Evolutionary conservation across 257 asterid species (phyloP).

Genomic region (Nicotiana otophora): DNA sequence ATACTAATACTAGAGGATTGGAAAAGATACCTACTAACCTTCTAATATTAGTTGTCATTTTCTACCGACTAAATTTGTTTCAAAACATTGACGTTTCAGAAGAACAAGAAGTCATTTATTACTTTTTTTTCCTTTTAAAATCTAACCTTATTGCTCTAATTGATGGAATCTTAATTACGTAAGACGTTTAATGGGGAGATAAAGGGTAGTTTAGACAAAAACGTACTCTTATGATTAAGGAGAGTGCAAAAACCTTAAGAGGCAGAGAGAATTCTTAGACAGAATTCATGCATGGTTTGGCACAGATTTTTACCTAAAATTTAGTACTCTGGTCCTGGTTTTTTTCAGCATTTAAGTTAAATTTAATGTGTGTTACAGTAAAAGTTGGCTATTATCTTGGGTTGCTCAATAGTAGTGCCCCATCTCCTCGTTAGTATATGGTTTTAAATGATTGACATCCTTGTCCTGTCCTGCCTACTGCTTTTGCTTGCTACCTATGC

Average conservation of each 20-base stretch:
- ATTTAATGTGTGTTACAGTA: slow-evolving; percentile 24
- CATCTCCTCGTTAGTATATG: slow-evolving; percentile 26
- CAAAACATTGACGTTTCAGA: neutral
- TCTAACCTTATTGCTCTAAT: too few relatives aligned
- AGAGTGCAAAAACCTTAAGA: neutral
- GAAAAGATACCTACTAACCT: too few relatives aligned
- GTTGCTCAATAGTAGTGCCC: slow-evolving; percentile 45
- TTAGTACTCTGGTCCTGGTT: neutral
- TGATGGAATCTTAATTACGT: neutral
- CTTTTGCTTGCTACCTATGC: neutral
- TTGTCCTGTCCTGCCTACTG: neutral
- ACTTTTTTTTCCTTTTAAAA: too few relatives aligned
- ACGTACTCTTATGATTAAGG: neutral
- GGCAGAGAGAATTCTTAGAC: neutral
- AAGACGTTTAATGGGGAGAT: neutral
- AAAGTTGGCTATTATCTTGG: slow-evolving; percentile 42
- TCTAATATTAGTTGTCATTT: too few relatives aligned
- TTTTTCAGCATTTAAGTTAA: neutral
- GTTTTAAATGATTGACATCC: neutral
- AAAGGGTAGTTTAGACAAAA: neutral
- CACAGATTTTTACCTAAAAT: neutral
- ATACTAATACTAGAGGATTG: too few relatives aligned
- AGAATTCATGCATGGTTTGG: neutral
- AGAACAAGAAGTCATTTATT: too few relatives aligned
- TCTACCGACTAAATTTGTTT: neutral